Evolutionary conservation across 768 basidiomycete genomes (phyloP), one percentile per base, ranked within the genome.

Genomic region (Xanthoconium stramineum): DNA sequence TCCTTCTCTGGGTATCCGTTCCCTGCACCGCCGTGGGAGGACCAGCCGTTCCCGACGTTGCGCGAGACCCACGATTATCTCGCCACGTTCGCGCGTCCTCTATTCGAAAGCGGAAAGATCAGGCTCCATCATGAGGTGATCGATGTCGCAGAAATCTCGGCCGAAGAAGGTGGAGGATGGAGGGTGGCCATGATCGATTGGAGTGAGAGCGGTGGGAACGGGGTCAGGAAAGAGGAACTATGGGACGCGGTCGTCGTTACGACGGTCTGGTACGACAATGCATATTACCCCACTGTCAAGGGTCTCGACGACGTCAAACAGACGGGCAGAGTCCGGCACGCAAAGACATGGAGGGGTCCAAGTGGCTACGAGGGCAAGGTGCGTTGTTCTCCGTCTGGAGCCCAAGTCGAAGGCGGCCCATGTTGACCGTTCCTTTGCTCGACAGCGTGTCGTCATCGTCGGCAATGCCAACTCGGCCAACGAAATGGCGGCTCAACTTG

Each of bases 381-480:
- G 50, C 6, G 50, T 30, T 14, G 30, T 24, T 51, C 19, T 11
- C 15, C 33, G 33, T 35, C 6, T 40, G 24, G 24, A 4, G 24
- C 24, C 24, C 32, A 37, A 11, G 5, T 38, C 29, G n/a, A 10
- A 11, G 36, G 20, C 15, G 5, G 12, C 12, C 3, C 24, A 24
- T 38, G 36, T 32, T 57, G 9, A 46, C 12, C 19, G 6, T 12
- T 24, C 20, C 15, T n/a, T 43, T 8, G 6, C 8, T 37, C 14
- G 6, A 5, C 45, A 83, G 81, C 74, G 75, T 17, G 70, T 75
- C 20, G 70, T 80, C 1, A 72, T 83, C 11, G 64, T 82, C 5
- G 81, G 78, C 12, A 82, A 81, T 24, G 81, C 78, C 19, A 79
- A 81, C 48, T 82, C 81, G 2, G 72, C 74, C 36, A 83, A 83